Conservation (phyloP, 1,284 basidiomycete species). For the Chalciporus sp. region DNA sequence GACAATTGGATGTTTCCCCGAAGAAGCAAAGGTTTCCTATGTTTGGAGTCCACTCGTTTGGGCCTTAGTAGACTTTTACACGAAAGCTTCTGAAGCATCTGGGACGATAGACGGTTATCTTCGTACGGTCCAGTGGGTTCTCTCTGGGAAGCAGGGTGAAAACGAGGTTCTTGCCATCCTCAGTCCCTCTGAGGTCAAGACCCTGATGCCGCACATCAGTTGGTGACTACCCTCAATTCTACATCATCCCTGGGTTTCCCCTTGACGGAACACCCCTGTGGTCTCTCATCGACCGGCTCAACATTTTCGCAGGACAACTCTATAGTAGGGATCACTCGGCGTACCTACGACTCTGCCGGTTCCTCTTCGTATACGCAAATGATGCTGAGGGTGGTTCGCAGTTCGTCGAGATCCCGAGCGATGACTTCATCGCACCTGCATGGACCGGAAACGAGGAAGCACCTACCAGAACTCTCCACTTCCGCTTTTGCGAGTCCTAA, state of each 20-base stretch:
- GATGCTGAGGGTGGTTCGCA: conserved; percentile 18
- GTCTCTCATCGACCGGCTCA: conserved; percentile 38
- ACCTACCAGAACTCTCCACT: conserved; percentile 38
- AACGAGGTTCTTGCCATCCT: conserved; percentile 37
- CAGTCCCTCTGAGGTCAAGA: conserved; percentile 50
- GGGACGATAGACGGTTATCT: conserved; percentile 35
- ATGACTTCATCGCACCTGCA: conserved; percentile 40
- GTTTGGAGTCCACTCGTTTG: conserved; percentile 29
- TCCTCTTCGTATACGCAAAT: conserved; percentile 38
- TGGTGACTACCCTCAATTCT: conserved; percentile 42
- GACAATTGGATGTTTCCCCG: conserved; percentile 19
- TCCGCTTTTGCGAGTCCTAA: conserved; percentile 36
- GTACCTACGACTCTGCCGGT: conserved; percentile 38
- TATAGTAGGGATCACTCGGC: conserved; percentile 37
- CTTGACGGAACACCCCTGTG: conserved; percentile 21
- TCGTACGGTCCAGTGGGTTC: conserved; percentile 49
- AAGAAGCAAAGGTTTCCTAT: conserved; percentile 5
- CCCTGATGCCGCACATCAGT: conserved; percentile 42
- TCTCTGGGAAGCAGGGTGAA: conserved; percentile 24
- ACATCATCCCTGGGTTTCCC: conserved; percentile 34
- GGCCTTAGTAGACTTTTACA: conserved; percentile 36
- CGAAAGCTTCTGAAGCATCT: not conserved
- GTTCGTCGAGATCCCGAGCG: conserved; percentile 20
- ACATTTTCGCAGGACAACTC: conserved; percentile 47
- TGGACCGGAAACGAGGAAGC: not conserved